Percentiles rank a stretch among this genome's conserved stretches.
Conservation (phyloP, 495 filamentous ascomycete species). For the Penicillium steckii region DNA sequence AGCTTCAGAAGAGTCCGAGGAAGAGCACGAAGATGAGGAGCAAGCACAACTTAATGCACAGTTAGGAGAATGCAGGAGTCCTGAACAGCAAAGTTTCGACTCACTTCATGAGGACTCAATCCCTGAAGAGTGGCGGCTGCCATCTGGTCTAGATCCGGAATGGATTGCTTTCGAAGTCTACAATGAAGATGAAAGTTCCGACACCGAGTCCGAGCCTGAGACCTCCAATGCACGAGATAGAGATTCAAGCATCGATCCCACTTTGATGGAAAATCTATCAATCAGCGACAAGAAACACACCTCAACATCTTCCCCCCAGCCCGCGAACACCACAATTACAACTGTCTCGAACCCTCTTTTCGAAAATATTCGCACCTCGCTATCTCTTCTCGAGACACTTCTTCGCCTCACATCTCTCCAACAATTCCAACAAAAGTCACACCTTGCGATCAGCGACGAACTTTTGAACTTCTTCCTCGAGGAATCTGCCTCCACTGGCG, state of each 20-base stretch:
- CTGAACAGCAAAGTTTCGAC: constrained; percentile 16
- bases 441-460: constrained; percentile 93
- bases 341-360: constrained; percentile 40
- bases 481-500: constrained; percentile 71
- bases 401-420: constrained; percentile 91
- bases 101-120: constrained; percentile 36
- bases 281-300: constrained; percentile 25
- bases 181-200: constrained; percentile 59
- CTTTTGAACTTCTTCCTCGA: constrained; percentile 91
- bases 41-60: constrained; percentile 71
- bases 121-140: constrained; percentile 61
- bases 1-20: constrained; percentile 13
- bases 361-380: constrained; percentile 69
- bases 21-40: constrained; percentile 43
- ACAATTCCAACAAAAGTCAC: constrained; percentile 92
- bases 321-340: constrained; percentile 33
- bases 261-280: constrained; percentile 42
- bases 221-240: constrained; percentile 14
- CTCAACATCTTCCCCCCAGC: constrained; percentile 29
- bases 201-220: constrained; percentile 58
- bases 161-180: constrained; percentile 96
- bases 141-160: constrained; percentile 81
- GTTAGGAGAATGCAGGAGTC: constrained; percentile 49
- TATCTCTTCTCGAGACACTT: constrained; percentile 92
- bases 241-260: constrained; percentile 36